Percentiles rank a stretch among this genome's conserved stretches.
These are phyloP conservation scores for Litsea cubeba DNA, from an alignment of 164 flowering plant genomes.

Conservation along the genomic window DNA sequence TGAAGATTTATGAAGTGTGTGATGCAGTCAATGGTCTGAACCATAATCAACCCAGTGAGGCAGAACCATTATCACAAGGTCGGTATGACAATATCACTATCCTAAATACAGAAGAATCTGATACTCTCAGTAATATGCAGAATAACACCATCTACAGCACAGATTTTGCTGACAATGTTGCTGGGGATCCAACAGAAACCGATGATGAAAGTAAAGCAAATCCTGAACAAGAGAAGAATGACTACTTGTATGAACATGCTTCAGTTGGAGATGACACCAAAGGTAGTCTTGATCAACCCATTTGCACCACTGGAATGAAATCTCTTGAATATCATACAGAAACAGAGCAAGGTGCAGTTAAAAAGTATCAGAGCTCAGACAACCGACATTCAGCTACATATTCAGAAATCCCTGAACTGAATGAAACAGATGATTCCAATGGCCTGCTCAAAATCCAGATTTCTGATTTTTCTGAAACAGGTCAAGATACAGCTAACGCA, in stretches of 20 bases:
- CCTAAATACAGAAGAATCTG: not conserved
- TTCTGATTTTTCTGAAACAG: constrained; percentile 2
- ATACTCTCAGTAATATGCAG: not conserved
- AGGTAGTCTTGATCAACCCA: not conserved
- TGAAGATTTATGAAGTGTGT: constrained; percentile 5
- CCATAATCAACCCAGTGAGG: not conserved
- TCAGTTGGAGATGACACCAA: constrained; percentile 1
- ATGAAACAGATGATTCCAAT: not conserved
- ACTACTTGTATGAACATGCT: not conserved
- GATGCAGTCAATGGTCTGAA: constrained; percentile 2
- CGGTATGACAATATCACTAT: not conserved
- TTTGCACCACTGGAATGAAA: not conserved
- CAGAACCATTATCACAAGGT: not conserved
- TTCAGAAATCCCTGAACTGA: not conserved
- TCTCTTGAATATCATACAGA: constrained; percentile 1
- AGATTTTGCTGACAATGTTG: constrained; percentile 15
- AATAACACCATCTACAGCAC: not conserved
- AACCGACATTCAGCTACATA: not conserved
- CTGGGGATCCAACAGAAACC: constrained; percentile 10
- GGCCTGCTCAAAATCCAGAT: constrained; percentile 7
- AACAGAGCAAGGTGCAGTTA: not conserved
- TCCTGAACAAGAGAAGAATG: constrained; percentile 3
- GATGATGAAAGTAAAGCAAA: constrained; percentile 9
- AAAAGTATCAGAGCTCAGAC: not conserved
- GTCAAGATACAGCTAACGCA: not conserved